A percentile compares a stretch with the other conserved stretches of the same genome.
phyloP scores from a whole-genome alignment of 768 basidiomycete genomes.

The Mycena haematopus region DNA sequence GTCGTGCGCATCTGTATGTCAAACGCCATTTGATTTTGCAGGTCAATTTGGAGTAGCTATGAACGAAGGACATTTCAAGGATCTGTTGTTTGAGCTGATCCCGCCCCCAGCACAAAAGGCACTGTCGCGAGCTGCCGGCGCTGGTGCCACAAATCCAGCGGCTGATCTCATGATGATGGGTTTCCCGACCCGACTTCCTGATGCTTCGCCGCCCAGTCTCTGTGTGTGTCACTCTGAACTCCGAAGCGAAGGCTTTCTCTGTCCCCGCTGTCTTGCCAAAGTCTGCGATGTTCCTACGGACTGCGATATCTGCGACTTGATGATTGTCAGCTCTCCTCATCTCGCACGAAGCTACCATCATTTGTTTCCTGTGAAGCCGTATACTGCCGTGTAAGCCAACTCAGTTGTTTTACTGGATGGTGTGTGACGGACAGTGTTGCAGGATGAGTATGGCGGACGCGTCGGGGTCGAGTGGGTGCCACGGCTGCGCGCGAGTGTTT shows the following conservation, averaged over 20 bases:
- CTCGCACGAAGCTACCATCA: constrained; percentile 95
- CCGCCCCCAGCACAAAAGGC: constrained; percentile 89
- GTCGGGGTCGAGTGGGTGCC: constrained; percentile 57
- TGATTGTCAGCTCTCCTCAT: constrained; percentile 98
- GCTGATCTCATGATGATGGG: constrained; percentile 99
- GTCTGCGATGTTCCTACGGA: constrained; percentile 98
- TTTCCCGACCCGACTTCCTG: constrained; percentile 91
- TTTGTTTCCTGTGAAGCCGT: constrained; percentile 92
- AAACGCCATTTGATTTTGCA: constrained; percentile 36
- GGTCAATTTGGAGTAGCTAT: constrained; percentile 95
- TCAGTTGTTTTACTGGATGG: constrained; percentile 3
- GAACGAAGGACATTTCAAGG: constrained; percentile 97
- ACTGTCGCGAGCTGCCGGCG: constrained; percentile 51
- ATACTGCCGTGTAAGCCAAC: constrained; percentile 75
- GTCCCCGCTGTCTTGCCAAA: constrained; percentile 91
- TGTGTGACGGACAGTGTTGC: constrained; percentile 21
- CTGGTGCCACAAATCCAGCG: constrained; percentile 59
- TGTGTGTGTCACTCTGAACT: constrained; percentile 95
- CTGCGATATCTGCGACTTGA: constrained; percentile 94
- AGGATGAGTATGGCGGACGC: constrained; percentile 50
- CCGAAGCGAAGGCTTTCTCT: constrained; percentile 92
- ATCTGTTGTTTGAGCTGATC: constrained; percentile 93
- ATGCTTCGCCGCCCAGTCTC: constrained; percentile 79
- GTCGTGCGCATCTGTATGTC: neutral
- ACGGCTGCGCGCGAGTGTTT: constrained; percentile 82